Conservation (phyloP, 1,284 basidiomycete species). For the Phlebopus sp. region DNA sequence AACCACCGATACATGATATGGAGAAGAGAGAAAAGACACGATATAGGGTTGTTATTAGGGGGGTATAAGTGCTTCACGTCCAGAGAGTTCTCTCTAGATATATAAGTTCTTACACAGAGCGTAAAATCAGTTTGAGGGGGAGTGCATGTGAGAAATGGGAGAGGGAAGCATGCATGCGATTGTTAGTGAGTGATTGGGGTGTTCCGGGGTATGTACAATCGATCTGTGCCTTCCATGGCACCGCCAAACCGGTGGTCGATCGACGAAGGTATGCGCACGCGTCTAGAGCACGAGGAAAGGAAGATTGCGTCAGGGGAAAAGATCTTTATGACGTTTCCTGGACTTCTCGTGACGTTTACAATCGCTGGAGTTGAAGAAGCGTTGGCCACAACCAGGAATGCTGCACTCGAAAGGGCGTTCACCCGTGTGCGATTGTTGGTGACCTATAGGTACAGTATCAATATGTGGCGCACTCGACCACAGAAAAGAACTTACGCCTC, state of each 20-base stretch:
- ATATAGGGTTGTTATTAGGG: slow-evolving; percentile 20
- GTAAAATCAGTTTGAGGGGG: not conserved
- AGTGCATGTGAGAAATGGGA: not conserved
- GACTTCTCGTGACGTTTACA: slow-evolving; percentile 35
- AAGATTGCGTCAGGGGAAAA: slow-evolving; percentile 16
- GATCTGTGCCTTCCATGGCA: not conserved
- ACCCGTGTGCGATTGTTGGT: slow-evolving; percentile 30
- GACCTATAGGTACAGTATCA: slow-evolving; percentile 23
- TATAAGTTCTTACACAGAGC: not conserved
- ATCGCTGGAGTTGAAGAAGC: slow-evolving; percentile 33
- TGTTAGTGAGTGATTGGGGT: not conserved
- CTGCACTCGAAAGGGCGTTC: slow-evolving; percentile 24
- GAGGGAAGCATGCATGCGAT: slow-evolving; percentile 5
- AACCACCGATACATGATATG: slow-evolving; percentile 12
- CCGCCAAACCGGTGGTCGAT: slow-evolving; percentile 11
- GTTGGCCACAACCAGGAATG: slow-evolving; percentile 26
- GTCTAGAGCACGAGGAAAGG: not conserved
- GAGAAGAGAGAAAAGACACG: slow-evolving; percentile 2
- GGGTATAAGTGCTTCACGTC: slow-evolving; percentile 21
- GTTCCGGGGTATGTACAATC: slow-evolving; percentile 2
- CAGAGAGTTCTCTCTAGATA: slow-evolving; percentile 1
- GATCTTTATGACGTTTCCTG: slow-evolving; percentile 28
- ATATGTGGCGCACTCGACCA: not conserved
- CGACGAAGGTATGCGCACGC: slow-evolving; percentile 19
- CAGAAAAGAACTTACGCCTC: slow-evolving; percentile 25